Base-by-base conservation (phyloP, 768 basidiomycete species). In the Mycena haematopus region DNA sequence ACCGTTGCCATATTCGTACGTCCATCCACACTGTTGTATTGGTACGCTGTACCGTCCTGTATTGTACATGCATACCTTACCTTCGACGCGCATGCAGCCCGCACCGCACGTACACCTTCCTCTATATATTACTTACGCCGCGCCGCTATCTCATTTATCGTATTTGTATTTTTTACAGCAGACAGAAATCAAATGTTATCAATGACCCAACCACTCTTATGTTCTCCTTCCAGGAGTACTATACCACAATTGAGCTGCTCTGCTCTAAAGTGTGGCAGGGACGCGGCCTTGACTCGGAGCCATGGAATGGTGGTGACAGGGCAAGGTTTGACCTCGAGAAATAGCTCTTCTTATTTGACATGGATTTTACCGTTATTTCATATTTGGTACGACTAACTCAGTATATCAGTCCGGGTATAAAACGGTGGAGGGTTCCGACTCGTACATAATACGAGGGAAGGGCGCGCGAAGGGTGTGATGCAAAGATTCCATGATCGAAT, bases 91-190 rank as follows among this genome's bases (percentile, higher is more conserved):
- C 7, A 7, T 7, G 40, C 40, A 7, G 5, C 19, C 40, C 17
- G 40, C n/a, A 42, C 11, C 11, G 44, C 17, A 45, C 13, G 44
- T 45, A 45, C 44, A 45, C 17, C 22, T 21, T 24, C 6, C 9
- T 11, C 44, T 10, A 5, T 24, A 42, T 24, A 9, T 45, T 45
- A 45, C 44, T 45, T 45, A 45, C 17, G 44, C 22, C 44, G 22
- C 44, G 44, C 44, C 44, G 44, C 22, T 21, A 24, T 22, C 22
- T 45, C 21, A 21, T 22, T 22, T 45, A 45, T 45, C 44, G 44
- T 45, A 45, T 45, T 45, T 45, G 44, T 45, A 45, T 45, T 45
- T 45, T 21, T 45, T 45, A 45, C 44, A n/a, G n/a, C 42, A 42
- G n/a, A 21, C 42, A 42, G n/a, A 45, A 45, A 51, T 22, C 50